These are phyloP conservation scores for Neurospora sp. DNA, from an alignment of 495 filamentous ascomycete species.

Conservation along the genomic window DNA sequence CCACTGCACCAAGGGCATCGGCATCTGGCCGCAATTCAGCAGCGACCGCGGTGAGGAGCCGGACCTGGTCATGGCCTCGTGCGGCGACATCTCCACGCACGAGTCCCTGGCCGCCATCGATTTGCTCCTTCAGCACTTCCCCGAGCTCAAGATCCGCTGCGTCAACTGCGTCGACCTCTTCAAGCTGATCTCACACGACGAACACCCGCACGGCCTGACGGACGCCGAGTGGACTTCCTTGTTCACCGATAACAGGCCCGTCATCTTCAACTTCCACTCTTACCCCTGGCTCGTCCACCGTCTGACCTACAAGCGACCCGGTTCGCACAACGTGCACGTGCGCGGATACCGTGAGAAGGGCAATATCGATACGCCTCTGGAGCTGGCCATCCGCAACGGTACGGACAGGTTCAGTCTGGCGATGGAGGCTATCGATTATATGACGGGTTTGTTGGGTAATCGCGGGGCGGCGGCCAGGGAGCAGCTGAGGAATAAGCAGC, in stretches of 20 bases:
- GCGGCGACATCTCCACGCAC: constrained; percentile 61
- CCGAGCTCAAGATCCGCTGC: constrained; percentile 59
- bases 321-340: constrained; percentile 55
- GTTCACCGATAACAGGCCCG: constrained; percentile 57
- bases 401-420: constrained; percentile 63
- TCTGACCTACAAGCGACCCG: constrained; percentile 58
- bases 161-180: constrained; percentile 70
- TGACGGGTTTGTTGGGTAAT: constrained; percentile 43
- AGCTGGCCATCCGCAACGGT: constrained; percentile 60
- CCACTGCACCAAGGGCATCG: constrained; percentile 61
- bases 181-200: constrained; percentile 52
- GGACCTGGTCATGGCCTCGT: constrained; percentile 60
- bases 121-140: constrained; percentile 52
- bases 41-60: constrained; percentile 51
- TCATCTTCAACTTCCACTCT: constrained; percentile 73
- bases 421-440: constrained; percentile 61
- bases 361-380: constrained; percentile 67
- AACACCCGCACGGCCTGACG: constrained; percentile 59
- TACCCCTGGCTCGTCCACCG: constrained; percentile 70
- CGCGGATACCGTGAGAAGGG: constrained; percentile 67
- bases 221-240: constrained; percentile 52
- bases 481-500: constrained; percentile 47
- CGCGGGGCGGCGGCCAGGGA: constrained; percentile 48
- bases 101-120: constrained; percentile 60
- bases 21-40: constrained; percentile 39